Evolutionary conservation across 768 basidiomycete species (phyloP), one percentile per base, ranked within the genome.

Genomic region (Leccinum variicolor): DNA sequence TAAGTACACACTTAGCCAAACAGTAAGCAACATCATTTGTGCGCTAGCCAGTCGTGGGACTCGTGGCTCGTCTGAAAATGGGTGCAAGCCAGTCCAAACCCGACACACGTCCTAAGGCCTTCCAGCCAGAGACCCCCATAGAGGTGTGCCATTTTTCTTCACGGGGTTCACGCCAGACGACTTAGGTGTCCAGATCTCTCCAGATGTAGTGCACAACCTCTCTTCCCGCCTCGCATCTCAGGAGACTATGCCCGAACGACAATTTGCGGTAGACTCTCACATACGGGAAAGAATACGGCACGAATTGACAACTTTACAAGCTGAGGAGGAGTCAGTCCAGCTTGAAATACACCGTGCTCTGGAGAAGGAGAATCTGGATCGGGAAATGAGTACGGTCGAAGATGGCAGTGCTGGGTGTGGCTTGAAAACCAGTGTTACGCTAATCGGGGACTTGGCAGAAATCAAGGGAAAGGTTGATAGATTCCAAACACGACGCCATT

Each of bases 281-380:
- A 82, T 94, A 57, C 86, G 85, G 36, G 75, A 83, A 39, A 82
- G 84, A 43, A 94, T 95, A 58, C 79, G 84, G 45, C 77, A 76
- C 41, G 91, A 92, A 70, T 75, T 92, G 17, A 72, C 78, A 28
- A 81, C 80, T 41, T 76, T 94, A 62, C 85, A 82, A 31, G 75
- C 78, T 28, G 85, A 91, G 66, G 92, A 92, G 70, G 83, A 84
- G 58, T 69, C 76, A 34, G 85, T 95, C 11, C 83, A 81, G 45
- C 75, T 77, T 49, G 83, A 92, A 74, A 92, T 95, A 33, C 87
- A 90, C 65, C 76, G 70, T 31, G 90, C 89, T 2, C 77, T 95
- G 50, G 89, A 94, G 77, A 88, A 86, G 75, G 92, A 94, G 76
- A 95, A 94, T 73, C 71, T 94, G 52, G 89, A 93, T 71, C 80